Base-by-base conservation (phyloP, 352 stramenopile genomes). In the Albugo laibachii region DNA sequence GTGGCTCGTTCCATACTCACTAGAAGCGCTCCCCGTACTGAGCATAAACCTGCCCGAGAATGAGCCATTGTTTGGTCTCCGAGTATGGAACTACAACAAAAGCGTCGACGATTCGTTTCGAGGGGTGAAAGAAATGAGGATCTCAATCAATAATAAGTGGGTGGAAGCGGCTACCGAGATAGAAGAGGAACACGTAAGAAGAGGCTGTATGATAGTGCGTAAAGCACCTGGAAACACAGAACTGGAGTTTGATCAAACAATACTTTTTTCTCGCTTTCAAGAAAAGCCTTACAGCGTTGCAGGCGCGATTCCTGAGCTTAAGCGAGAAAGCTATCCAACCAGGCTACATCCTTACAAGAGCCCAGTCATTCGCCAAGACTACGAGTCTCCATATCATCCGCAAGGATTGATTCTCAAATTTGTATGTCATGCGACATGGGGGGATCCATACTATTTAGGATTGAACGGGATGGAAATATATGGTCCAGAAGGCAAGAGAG, bases 341-440 rank as follows among this genome's bases (percentile, higher is more conserved):
- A 46, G 50, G 14, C 47, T 54, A 0, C 51, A 51, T 18, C 57
- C 67, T 0, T 85, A 86, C 63, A 81, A 79, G 47, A 91, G 71
- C 0, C 82, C 78, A 12, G 58, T 72, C 10, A 52, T 94, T 1
- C 49, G 59, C 20, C 83, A 95, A 59, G 75, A 93, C 43, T 95
- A 95, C 62, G 83, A 95, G 50, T 58, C 80, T 10, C 56, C 62
- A 12, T 52, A 93, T 1, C 86, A 72, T 53, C 81, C 80, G 1
- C 73, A 84, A 51, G 80, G 83, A 0, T 85, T 85, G 42, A 46
- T 86, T n/a, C 57, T 95, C 43, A 89, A 93, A 49, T 55, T 92
- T 11, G 55, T 88, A 0, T 69, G 77, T 20, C 87, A 74, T 71
- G 65, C 66, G 14, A 82, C 78, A 12, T 92, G 73, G 75, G 80